A percentile compares a stretch with the other conserved stretches of the same genome.
Conservation (phyloP, 2,329 filamentous ascomycete species). For the Bipolaris sorokiniana region DNA sequence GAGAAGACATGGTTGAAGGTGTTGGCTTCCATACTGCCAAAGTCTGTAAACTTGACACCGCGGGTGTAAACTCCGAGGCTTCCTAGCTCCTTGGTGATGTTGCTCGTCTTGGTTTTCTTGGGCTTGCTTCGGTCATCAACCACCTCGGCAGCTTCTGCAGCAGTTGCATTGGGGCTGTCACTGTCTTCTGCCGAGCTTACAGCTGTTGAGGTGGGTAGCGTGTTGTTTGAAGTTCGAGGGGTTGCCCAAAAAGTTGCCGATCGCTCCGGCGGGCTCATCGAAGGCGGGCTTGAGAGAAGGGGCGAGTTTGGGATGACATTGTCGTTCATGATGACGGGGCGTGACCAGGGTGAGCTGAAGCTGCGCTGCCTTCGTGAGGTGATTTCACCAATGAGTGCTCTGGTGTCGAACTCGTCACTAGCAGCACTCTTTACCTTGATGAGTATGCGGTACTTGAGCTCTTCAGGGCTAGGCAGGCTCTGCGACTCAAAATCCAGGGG, state of each 20-base stretch:
- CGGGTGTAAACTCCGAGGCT: conserved; percentile 81
- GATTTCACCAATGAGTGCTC: conserved; percentile 43
- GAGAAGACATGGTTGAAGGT: conserved; percentile 95
- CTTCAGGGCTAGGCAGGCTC: conserved; percentile 81
- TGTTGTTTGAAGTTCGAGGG: conserved; percentile 61
- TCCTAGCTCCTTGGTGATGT: conserved; percentile 82
- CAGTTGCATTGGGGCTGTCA: conserved; percentile 65
- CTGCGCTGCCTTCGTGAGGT: conserved; percentile 62
- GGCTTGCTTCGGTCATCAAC: conserved; percentile 65
- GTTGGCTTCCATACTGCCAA: conserved; percentile 78
- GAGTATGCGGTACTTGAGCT: conserved; percentile 81
- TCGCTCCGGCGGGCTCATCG: conserved; percentile 60
- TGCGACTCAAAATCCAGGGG: conserved; percentile 72
- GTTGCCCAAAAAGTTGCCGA: conserved; percentile 55
- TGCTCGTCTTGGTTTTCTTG: conserved; percentile 70
- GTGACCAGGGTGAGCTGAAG: conserved; percentile 76
- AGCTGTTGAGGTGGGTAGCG: conserved; percentile 60
- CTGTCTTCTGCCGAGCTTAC: conserved; percentile 76
- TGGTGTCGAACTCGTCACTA: conserved; percentile 50
- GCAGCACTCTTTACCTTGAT: conserved; percentile 92
- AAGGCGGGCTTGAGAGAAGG: conserved; percentile 59
- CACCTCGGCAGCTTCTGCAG: conserved; percentile 59
- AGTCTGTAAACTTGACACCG: conserved; percentile 83
- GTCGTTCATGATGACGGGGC: conserved; percentile 67
- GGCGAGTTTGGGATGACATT: conserved; percentile 56